These are phyloP conservation scores for Gymnopilus dilepis DNA, from an alignment of 768 basidiomycete species.

Conservation along the genomic window DNA sequence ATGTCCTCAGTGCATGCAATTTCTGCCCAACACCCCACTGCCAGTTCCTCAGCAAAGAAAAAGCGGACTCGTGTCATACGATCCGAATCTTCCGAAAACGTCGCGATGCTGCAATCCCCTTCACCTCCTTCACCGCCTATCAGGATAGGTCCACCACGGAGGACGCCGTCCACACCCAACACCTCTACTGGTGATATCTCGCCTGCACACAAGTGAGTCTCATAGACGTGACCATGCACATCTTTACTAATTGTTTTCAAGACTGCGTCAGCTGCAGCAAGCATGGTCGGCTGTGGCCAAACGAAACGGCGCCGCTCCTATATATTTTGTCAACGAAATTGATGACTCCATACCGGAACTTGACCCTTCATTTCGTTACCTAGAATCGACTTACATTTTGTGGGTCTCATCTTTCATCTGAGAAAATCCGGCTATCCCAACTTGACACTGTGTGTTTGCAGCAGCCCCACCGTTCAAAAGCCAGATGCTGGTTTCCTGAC, in stretches of 20 bases:
- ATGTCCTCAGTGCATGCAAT: not conserved
- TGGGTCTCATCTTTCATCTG: conserved; percentile 31
- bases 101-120: not conserved
- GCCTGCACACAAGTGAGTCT: not conserved
- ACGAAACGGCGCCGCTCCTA: conserved; percentile 34
- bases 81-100: conserved; percentile 3
- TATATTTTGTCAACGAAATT: conserved; percentile 43
- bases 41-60: not conserved
- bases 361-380: conserved; percentile 50
- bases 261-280: conserved; percentile 34
- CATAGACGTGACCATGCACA: not conserved
- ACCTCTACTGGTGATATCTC: not conserved
- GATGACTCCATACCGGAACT: conserved; percentile 52
- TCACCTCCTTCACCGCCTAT: not conserved
- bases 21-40: not conserved
- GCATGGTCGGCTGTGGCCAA: conserved; percentile 40
- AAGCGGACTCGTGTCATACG: not conserved
- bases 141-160: not conserved
- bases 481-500: conserved; percentile 39
- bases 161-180: not conserved
- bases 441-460: conserved; percentile 15
- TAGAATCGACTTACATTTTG: conserved; percentile 59
- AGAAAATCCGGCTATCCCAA: conserved; percentile 12
- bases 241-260: conserved; percentile 11
- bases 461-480: conserved; percentile 21